Evolutionary conservation across 2,329 filamentous ascomycete species (phyloP).

Genomic region (Scytalidium lignicola): DNA sequence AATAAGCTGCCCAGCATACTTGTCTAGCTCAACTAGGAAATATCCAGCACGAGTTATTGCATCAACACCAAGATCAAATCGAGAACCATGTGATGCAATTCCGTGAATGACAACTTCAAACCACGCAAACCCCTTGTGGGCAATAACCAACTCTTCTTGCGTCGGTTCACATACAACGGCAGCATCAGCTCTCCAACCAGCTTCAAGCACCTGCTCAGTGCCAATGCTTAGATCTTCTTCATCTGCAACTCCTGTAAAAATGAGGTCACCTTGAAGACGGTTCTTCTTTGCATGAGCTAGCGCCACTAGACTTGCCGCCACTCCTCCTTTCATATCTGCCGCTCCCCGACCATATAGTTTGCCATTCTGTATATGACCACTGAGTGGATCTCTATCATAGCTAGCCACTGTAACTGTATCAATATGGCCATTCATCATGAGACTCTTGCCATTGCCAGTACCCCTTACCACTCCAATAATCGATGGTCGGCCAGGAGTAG

Average conservation of each 20-base stretch:
- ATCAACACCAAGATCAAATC: constrained; percentile 40
- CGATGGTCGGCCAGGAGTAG: constrained; percentile 41
- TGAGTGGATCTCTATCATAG: constrained; percentile 6
- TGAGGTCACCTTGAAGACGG: constrained; percentile 41
- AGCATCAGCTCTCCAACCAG: constrained; percentile 48
- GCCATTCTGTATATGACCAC: constrained; percentile 4
- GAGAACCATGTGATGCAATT: constrained; percentile 38
- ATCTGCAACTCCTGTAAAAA: constrained; percentile 48
- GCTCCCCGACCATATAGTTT: constrained; percentile 6
- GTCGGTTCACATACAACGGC: constrained; percentile 47
- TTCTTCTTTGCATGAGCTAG: constrained; percentile 33
- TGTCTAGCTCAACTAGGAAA: constrained; percentile 41
- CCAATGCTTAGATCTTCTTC: constrained; percentile 47
- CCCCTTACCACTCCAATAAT: constrained; percentile 44
- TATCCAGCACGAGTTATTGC: constrained; percentile 43
- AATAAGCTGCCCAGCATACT: constrained; percentile 32
- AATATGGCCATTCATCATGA: constrained; percentile 10
- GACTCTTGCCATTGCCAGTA: constrained; percentile 25
- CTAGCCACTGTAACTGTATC: constrained; percentile 8
- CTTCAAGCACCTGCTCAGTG: constrained; percentile 42
- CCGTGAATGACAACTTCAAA: constrained; percentile 38
- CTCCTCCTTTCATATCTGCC: constrained; percentile 6
- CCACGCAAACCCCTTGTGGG: constrained; percentile 48
- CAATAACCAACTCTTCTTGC: constrained; percentile 33
- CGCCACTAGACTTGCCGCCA: constrained; percentile 31